phyloP scores from a whole-genome alignment of 139 green algal genomes.

The Volvox reticuliferus region DNA sequence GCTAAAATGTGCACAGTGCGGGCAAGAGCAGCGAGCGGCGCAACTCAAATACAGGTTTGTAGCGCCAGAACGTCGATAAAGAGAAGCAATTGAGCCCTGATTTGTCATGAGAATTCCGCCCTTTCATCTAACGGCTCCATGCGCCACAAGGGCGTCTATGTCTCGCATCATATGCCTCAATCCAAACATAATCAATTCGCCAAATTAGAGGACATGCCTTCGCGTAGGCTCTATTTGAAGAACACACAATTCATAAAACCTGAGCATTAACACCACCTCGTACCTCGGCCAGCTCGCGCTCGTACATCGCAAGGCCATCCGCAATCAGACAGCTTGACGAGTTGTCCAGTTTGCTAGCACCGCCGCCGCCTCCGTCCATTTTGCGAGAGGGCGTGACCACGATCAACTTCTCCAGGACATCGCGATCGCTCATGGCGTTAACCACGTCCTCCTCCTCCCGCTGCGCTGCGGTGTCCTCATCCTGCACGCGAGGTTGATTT shows the following conservation, averaged over 20 bases:
- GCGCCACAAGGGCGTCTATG: too few relatives aligned
- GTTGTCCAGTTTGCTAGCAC: conserved; percentile 45
- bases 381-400: conserved; percentile 66
- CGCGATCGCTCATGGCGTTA: conserved; percentile 81
- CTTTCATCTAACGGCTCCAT: too few relatives aligned
- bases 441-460: conserved; percentile 47
- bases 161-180: too few relatives aligned
- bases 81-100: too few relatives aligned
- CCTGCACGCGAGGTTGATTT: background rate
- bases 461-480: conserved; percentile 34
- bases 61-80: too few relatives aligned
- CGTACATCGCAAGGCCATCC: conserved; percentile 89
- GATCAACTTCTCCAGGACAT: conserved; percentile 85
- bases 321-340: conserved; percentile 77
- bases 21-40: background rate
- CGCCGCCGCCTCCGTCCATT: background rate
- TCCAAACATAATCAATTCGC: too few relatives aligned
- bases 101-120: too few relatives aligned
- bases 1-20: background rate
- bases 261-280: background rate
- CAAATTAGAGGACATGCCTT: too few relatives aligned
- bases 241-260: too few relatives aligned
- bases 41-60: too few relatives aligned
- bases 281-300: conserved; percentile 71
- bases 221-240: too few relatives aligned